These are phyloP conservation scores for Mucor ambiguus DNA, from an alignment of 371 early-diverging fungal species.

Conservation along the genomic window DNA sequence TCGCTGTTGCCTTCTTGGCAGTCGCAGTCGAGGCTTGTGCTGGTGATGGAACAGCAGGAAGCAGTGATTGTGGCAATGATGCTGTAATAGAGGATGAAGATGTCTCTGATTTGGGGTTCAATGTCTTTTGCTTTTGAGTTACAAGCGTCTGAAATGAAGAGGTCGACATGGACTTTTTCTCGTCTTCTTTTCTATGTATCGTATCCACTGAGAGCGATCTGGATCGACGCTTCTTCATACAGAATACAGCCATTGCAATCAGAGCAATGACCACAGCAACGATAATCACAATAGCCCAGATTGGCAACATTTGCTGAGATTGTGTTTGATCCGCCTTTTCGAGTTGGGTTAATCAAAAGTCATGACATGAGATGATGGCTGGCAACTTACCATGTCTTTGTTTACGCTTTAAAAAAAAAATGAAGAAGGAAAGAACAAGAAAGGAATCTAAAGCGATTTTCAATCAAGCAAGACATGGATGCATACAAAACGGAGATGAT, in stretches of 20 bases:
- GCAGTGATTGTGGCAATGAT: neutral
- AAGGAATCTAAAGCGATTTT: neutral
- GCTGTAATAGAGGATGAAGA: neutral
- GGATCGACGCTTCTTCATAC: conserved; percentile 8
- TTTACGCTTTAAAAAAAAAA: neutral
- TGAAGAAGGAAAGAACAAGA: conserved; percentile 9
- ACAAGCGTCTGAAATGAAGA: conserved; percentile 18
- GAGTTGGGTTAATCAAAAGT: neutral
- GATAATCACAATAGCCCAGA: conserved; percentile 31
- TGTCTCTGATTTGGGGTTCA: neutral
- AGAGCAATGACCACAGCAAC: conserved; percentile 14
- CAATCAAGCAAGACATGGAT: conserved; percentile 3
- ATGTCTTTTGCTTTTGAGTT: conserved; percentile 5
- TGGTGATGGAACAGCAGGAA: neutral
- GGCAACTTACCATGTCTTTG: neutral
- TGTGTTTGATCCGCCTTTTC: conserved; percentile 1
- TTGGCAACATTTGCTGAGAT: conserved; percentile 19
- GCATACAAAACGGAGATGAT: conserved; percentile 16
- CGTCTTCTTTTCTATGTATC: conserved; percentile 5
- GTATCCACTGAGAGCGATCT: conserved; percentile 7
- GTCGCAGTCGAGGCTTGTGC: neutral
- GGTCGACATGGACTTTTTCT: conserved; percentile 15
- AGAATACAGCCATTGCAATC: conserved; percentile 1
- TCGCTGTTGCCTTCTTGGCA: neutral
- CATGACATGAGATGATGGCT: neutral